Conservation (phyloP, 306 rosid genomes). For the Luffa aegyptiaca region DNA sequence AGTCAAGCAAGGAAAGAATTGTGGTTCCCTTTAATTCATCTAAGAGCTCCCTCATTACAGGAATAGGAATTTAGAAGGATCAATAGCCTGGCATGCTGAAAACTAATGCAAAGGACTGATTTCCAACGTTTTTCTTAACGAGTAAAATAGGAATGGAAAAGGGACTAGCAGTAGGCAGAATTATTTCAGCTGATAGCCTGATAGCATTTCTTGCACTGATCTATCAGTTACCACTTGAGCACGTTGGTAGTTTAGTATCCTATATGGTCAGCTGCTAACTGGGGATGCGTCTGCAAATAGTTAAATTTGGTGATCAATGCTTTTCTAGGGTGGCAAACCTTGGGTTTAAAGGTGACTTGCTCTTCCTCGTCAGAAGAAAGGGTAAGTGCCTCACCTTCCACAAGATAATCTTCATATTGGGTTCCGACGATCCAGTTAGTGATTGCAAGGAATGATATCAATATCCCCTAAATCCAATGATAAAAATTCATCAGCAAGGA, state of each 20-base stretch:
- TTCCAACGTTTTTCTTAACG: not conserved
- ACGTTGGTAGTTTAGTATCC: not conserved
- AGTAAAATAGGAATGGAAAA: not conserved
- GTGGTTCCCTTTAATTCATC: not conserved
- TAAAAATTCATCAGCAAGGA: not conserved
- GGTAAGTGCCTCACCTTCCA: not conserved
- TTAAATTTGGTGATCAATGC: not conserved
- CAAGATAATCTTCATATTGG: not conserved
- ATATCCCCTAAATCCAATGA: not conserved
- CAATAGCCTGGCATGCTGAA: not conserved
- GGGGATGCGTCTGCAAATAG: not conserved
- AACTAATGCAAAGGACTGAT: not conserved
- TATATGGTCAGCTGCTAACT: not conserved
- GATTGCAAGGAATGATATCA: not conserved
- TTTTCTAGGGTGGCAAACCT: not conserved
- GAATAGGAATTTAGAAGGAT: not conserved
- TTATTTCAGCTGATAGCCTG: not conserved
- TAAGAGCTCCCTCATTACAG: not conserved
- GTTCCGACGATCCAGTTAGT: no score
- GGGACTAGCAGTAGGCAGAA: not conserved
- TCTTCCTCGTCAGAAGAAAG: not conserved
- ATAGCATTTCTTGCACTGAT: not conserved
- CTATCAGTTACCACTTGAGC: not conserved
- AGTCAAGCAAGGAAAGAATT: not conserved
- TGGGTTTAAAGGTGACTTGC: not conserved